Percentiles rank a stretch among this genome's conserved stretches.
phyloP scores from a whole-genome alignment of 768 basidiomycete genomes.

The Panus rudis region DNA sequence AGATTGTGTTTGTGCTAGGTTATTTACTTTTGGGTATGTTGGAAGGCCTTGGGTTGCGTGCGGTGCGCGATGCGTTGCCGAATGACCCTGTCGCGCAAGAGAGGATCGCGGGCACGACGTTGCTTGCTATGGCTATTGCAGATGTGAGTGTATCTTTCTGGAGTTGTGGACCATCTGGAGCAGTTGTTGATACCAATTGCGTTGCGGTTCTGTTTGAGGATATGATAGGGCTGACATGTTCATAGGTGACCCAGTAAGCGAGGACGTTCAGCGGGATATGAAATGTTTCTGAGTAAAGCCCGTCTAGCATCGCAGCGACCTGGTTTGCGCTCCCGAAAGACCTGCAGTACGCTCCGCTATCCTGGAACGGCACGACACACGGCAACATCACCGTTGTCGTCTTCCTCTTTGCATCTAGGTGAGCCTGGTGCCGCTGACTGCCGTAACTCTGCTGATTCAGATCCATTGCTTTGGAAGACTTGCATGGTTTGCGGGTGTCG shows the following conservation, averaged over 20 bases:
- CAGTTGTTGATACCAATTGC: background rate
- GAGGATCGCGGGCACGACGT: constrained; percentile 54
- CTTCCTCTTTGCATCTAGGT: constrained; percentile 54
- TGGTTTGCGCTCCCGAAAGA: constrained; percentile 51
- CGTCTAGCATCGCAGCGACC: constrained; percentile 47
- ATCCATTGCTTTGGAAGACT: constrained; percentile 15
- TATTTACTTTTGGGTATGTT: constrained; percentile 59
- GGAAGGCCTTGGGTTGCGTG: constrained; percentile 61
- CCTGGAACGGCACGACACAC: constrained; percentile 71
- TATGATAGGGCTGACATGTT: background rate
- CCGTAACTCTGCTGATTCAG: background rate
- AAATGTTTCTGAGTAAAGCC: too few species aligned
- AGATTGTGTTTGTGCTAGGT: constrained; percentile 34
- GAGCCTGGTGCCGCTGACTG: constrained; percentile 5
- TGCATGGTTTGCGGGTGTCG: constrained; percentile 34
- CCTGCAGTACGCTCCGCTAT: constrained; percentile 39
- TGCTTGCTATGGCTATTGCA: constrained; percentile 58
- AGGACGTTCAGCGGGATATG: constrained; percentile 8
- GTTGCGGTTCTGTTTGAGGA: background rate
- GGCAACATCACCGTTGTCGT: constrained; percentile 67
- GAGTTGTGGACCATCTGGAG: background rate
- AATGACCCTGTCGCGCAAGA: constrained; percentile 58
- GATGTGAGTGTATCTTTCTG: constrained; percentile 51
- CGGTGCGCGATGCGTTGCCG: constrained; percentile 52
- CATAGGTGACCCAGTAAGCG: constrained; percentile 58